Percentiles rank a stretch among this genome's conserved stretches.
These are phyloP conservation scores for Verticillium dahliae DNA, from an alignment of 2,329 filamentous ascomycete genomes.

Conservation along the genomic window DNA sequence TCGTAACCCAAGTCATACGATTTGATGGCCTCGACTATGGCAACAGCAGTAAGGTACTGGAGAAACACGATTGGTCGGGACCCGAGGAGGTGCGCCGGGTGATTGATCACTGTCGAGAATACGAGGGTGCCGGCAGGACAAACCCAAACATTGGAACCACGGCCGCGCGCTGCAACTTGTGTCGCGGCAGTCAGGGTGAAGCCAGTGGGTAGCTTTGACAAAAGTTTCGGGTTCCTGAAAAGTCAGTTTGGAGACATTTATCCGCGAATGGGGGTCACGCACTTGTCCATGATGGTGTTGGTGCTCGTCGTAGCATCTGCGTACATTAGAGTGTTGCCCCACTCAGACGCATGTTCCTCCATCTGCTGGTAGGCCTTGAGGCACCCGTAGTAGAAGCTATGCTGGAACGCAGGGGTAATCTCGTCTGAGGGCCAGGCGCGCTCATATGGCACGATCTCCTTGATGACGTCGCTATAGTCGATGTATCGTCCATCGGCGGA, in stretches of 20 bases:
- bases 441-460: constrained; percentile 69
- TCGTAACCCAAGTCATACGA: constrained; percentile 72
- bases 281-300: constrained; percentile 89
- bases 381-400: constrained; percentile 69
- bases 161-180: constrained; percentile 80
- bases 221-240: constrained; percentile 65
- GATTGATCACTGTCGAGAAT: constrained; percentile 83
- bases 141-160: constrained; percentile 91
- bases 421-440: constrained; percentile 59
- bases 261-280: constrained; percentile 12
- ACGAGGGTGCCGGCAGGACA: constrained; percentile 80
- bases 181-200: constrained; percentile 83
- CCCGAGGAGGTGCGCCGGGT: constrained; percentile 65
- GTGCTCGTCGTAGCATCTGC: constrained; percentile 92
- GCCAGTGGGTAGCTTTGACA: constrained; percentile 73
- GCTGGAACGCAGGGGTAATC: constrained; percentile 81
- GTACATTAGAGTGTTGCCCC: constrained; percentile 76
- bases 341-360: constrained; percentile 54
- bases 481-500: constrained; percentile 32
- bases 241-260: background rate
- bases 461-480: constrained; percentile 69
- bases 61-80: constrained; percentile 83
- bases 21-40: constrained; percentile 77
- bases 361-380: constrained; percentile 57
- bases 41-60: constrained; percentile 86